These are phyloP conservation scores for Alternaria atra DNA, from an alignment of 2,329 filamentous ascomycete species.

Conservation along the genomic window DNA sequence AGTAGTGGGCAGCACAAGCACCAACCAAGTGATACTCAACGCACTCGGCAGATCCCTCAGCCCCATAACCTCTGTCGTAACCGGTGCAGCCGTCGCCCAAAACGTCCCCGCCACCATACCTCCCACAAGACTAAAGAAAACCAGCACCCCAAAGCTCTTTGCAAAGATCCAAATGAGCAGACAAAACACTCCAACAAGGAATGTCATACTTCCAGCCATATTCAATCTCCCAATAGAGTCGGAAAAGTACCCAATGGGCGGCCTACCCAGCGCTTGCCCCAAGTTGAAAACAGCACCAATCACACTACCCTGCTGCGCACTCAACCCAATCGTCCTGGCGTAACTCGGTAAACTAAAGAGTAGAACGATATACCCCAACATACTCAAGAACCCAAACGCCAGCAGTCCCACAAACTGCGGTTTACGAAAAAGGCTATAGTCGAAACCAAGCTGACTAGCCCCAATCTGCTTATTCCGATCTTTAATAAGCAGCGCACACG, in stretches of 20 bases:
- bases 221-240: slow-evolving; percentile 77
- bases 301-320: slow-evolving; percentile 72
- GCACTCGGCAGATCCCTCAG: slow-evolving; percentile 73
- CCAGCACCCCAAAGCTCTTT: slow-evolving; percentile 70
- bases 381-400: slow-evolving; percentile 73
- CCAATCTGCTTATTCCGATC: slow-evolving; percentile 78
- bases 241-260: slow-evolving; percentile 75
- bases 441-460: slow-evolving; percentile 68
- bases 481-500: slow-evolving; percentile 69
- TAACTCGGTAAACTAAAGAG: slow-evolving; percentile 81
- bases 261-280: slow-evolving; percentile 72
- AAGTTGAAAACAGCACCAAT: slow-evolving; percentile 78
- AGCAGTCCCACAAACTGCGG: slow-evolving; percentile 71
- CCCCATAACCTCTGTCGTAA: slow-evolving; percentile 78
- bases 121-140: slow-evolving; percentile 74
- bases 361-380: slow-evolving; percentile 79
- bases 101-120: slow-evolving; percentile 76
- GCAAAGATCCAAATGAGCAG: slow-evolving; percentile 79
- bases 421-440: slow-evolving; percentile 68
- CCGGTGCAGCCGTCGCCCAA: slow-evolving; percentile 70
- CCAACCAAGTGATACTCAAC: slow-evolving; percentile 76
- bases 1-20: slow-evolving; percentile 74
- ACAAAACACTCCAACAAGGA: slow-evolving; percentile 70
- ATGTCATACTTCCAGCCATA: slow-evolving; percentile 71
- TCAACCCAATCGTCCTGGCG: slow-evolving; percentile 72